phyloP scores from a whole-genome alignment of 163 green algal species.

The Scenedesmus sp. region DNA sequence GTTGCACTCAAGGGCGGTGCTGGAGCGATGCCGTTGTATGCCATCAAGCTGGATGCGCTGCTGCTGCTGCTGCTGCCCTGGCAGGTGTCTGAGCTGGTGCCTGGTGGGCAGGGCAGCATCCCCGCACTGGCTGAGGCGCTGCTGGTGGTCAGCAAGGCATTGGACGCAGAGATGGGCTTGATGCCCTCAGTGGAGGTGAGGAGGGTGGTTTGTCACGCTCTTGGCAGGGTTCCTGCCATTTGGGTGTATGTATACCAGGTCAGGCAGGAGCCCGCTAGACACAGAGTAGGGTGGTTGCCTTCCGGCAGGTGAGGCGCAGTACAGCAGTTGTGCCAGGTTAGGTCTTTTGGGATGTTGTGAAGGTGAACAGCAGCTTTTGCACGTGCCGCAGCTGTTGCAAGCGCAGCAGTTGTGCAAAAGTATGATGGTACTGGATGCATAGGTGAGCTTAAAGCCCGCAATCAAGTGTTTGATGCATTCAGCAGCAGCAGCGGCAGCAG shows the following conservation, averaged over 20 bases:
- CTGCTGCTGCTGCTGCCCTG: background rate
- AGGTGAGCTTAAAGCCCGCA: background rate
- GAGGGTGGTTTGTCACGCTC: background rate
- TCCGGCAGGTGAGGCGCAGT: too few species aligned
- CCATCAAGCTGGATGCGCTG: too few species aligned
- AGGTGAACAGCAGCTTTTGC: too few species aligned
- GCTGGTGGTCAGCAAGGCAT: conserved; percentile 19
- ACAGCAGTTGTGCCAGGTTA: too few species aligned
- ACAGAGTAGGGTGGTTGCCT: too few species aligned
- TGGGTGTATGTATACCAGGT: too few species aligned
- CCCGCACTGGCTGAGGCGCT: conserved; percentile 39
- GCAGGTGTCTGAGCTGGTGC: conserved; percentile 27
- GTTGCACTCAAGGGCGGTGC: too few species aligned
- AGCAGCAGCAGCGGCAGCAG: background rate
- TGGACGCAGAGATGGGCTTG: conserved; percentile 44
- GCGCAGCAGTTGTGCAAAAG: background rate
- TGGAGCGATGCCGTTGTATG: too few species aligned
- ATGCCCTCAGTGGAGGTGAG: conserved; percentile 42
- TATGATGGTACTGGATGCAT: background rate
- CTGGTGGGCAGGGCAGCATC: background rate
- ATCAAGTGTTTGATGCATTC: too few species aligned
- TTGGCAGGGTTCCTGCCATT: too few species aligned
- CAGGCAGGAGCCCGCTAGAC: too few species aligned
- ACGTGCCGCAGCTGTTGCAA: background rate
- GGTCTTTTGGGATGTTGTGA: too few species aligned